These are phyloP conservation scores for Zygoascus hellenicus DNA, from an alignment of 1,139 yeast species.

Conservation along the genomic window DNA sequence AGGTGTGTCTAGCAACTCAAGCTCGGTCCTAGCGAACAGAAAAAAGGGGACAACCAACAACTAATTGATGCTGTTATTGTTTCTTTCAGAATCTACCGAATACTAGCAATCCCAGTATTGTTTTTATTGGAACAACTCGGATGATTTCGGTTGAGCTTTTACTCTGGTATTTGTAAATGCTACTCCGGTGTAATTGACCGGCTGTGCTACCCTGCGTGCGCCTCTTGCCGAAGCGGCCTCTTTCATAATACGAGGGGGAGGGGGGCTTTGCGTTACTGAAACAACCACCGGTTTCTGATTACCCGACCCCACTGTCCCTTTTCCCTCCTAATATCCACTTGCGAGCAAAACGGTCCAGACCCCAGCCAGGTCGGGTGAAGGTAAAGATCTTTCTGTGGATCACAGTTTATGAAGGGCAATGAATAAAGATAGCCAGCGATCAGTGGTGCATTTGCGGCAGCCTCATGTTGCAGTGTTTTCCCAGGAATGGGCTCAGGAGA, in stretches of 20 bases:
- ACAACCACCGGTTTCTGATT: too few species aligned
- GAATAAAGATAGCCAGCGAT: slow-evolving; percentile 34
- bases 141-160: background rate
- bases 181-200: background rate
- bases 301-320: too few species aligned
- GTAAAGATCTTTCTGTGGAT: background rate
- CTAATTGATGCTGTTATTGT: too few species aligned
- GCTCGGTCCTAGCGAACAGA: background rate
- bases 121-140: too few species aligned
- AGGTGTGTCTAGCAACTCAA: background rate
- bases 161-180: background rate
- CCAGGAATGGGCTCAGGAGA: slow-evolving; percentile 33
- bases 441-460: slow-evolving; percentile 32
- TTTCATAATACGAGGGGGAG: too few species aligned
- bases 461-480: slow-evolving; percentile 30
- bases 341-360: too few species aligned
- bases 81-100: too few species aligned
- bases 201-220: background rate
- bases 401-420: background rate
- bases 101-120: too few species aligned
- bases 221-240: background rate
- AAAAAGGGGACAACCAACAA: too few species aligned
- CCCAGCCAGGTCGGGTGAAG: too few species aligned
- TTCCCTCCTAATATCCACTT: too few species aligned
- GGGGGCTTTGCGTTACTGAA: too few species aligned